Percentiles rank a stretch among this genome's conserved stretches.
Evolutionary conservation across 2,329 filamentous ascomycete genomes (phyloP).

Genomic region (Apiospora marii): DNA sequence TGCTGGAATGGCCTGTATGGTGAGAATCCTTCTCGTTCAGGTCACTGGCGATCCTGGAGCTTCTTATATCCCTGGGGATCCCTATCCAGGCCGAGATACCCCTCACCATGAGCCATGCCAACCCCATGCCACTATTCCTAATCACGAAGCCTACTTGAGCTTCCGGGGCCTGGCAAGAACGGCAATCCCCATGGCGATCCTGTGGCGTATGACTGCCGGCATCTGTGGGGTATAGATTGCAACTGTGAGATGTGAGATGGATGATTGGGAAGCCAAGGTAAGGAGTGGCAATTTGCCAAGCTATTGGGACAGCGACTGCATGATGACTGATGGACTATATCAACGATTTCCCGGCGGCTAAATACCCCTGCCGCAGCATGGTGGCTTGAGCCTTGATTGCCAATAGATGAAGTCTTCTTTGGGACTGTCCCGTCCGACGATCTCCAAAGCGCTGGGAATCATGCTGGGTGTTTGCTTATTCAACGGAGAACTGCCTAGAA

Average conservation of each 20-base stretch:
- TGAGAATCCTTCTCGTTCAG: constrained; percentile 1
- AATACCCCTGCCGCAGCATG: neutral
- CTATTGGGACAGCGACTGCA: neutral
- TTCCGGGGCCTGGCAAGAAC: constrained; percentile 3
- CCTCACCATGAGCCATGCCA: neutral
- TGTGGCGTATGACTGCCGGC: constrained; percentile 10
- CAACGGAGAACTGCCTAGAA: neutral
- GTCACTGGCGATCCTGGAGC: neutral
- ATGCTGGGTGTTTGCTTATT: neutral
- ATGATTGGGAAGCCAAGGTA: constrained; percentile 9
- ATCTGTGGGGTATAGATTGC: constrained; percentile 26
- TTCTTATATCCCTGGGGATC: constrained; percentile 6
- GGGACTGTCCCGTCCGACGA: neutral
- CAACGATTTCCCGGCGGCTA: constrained; percentile 11
- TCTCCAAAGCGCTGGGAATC: neutral
- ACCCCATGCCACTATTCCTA: constrained; percentile 2
- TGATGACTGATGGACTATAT: neutral
- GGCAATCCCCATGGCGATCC: constrained; percentile 12
- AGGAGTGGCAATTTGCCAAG: constrained; percentile 11
- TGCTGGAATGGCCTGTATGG: neutral
- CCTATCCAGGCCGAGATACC: neutral
- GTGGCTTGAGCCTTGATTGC: neutral
- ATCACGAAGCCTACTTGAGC: neutral
- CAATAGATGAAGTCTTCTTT: neutral
- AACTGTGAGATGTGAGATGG: neutral